Evolutionary conservation across 352 stramenopile genomes (phyloP).

Genomic region (Phytophthora ramorum): DNA sequence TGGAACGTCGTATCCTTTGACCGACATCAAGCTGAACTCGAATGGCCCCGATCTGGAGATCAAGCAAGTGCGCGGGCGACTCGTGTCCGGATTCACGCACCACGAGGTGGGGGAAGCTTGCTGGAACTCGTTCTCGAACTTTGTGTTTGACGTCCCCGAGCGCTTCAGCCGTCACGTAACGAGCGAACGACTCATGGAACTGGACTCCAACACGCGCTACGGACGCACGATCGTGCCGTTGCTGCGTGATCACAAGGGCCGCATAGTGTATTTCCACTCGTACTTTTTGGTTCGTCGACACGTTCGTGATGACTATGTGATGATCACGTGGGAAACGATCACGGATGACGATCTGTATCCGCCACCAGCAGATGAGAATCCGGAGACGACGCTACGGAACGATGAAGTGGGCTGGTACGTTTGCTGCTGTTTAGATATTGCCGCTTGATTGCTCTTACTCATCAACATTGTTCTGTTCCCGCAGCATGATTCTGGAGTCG

Average conservation of each 20-base stretch:
- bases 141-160: slow-evolving; percentile 71
- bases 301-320: slow-evolving; percentile 58
- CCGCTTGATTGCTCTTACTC: not conserved
- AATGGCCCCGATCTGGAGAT: slow-evolving; percentile 85
- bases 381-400: slow-evolving; percentile 70
- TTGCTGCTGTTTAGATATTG: not conserved
- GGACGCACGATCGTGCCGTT: slow-evolving; percentile 76
- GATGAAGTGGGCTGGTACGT: slow-evolving; percentile 84
- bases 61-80: slow-evolving; percentile 71
- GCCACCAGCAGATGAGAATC: slow-evolving; percentile 40
- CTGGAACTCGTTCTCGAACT: slow-evolving; percentile 85
- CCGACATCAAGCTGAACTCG: slow-evolving; percentile 85
- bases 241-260: slow-evolving; percentile 64
- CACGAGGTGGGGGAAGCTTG: slow-evolving; percentile 66
- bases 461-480: slow-evolving; percentile 5
- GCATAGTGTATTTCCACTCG: slow-evolving; percentile 80
- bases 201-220: slow-evolving; percentile 82
- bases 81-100: slow-evolving; percentile 64
- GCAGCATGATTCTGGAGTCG: slow-evolving; percentile 74
- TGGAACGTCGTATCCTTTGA: slow-evolving; percentile 59
- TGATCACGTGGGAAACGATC: slow-evolving; percentile 81
- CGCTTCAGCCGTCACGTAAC: slow-evolving; percentile 73
- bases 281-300: slow-evolving; percentile 77
- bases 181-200: slow-evolving; percentile 78
- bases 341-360: slow-evolving; percentile 73